phyloP scores from a whole-genome alignment of 805 yeast species.

The Starmerella vaccinii region DNA sequence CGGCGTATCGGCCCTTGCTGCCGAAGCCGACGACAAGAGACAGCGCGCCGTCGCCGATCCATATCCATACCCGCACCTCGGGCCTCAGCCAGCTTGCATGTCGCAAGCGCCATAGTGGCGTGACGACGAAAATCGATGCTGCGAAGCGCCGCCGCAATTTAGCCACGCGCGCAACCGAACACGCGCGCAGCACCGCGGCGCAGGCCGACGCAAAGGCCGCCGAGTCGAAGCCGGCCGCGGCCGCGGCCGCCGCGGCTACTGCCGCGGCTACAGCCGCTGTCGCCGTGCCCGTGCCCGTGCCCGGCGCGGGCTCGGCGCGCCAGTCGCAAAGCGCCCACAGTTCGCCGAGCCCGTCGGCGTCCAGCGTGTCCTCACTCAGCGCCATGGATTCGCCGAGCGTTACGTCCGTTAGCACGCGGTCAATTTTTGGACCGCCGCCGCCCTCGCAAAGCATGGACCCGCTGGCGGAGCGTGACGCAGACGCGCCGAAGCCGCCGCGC shows the following conservation, averaged over 20 bases:
- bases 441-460: not conserved
- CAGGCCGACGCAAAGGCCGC: not conserved
- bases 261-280: not conserved
- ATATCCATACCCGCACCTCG: conserved; percentile 17
- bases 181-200: not conserved
- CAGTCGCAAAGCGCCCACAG: no score
- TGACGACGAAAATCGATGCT: not conserved
- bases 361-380: not conserved
- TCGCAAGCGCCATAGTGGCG: conserved; percentile 5
- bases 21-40: conserved; percentile 27
- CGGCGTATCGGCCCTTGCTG: conserved; percentile 31
- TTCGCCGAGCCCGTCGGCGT: not conserved
- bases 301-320: not conserved
- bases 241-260: not conserved
- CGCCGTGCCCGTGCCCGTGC: not conserved
- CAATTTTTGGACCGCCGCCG: conserved; percentile 12
- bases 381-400: not conserved
- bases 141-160: conserved; percentile 7
- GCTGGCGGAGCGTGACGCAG: not conserved
- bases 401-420: conserved; percentile 11
- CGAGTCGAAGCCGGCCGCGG: not conserved
- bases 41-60: conserved; percentile 11
- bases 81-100: conserved; percentile 3
- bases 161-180: not conserved
- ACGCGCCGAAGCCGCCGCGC: not conserved